phyloP scores from a whole-genome alignment of 495 filamentous ascomycete genomes.

The Daldinia caldariorum region DNA sequence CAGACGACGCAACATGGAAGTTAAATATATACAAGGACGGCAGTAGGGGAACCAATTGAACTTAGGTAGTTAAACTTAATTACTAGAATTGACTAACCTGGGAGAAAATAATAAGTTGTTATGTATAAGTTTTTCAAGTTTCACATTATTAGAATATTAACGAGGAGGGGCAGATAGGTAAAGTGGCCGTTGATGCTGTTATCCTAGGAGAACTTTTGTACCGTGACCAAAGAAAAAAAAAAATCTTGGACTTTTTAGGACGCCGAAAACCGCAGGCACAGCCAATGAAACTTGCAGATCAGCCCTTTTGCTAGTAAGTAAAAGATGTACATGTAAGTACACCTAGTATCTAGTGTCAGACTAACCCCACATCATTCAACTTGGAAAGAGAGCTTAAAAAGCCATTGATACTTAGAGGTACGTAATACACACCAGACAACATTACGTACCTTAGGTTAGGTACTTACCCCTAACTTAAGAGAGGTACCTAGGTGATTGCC shows the following conservation, averaged over 20 bases:
- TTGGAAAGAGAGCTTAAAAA: constrained; percentile 3
- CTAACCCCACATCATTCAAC: constrained; percentile 4
- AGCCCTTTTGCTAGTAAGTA: constrained; percentile 31
- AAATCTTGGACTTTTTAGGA: constrained; percentile 21
- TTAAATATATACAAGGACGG: background rate
- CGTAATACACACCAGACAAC: background rate
- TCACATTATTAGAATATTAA: constrained; percentile 41
- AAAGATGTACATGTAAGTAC: background rate
- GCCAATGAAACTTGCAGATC: constrained; percentile 21
- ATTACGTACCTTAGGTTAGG: constrained; percentile 3
- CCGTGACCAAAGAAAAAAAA: constrained; percentile 36
- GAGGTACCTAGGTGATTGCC: background rate
- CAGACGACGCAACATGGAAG: constrained; percentile 4
- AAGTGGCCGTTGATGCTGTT: constrained; percentile 38
- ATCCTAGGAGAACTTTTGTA: constrained; percentile 24
- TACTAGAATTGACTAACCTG: constrained; percentile 36
- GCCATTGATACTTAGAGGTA: too few relatives aligned
- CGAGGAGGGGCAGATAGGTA: constrained; percentile 39
- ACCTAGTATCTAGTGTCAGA: background rate
- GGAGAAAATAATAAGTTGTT: constrained; percentile 10
- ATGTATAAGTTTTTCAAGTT: constrained; percentile 29
- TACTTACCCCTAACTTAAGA: background rate
- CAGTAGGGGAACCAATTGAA: constrained; percentile 32
- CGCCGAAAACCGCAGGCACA: constrained; percentile 43
- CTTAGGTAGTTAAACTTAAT: constrained; percentile 28